These are phyloP conservation scores for Backusella australiensis DNA, from an alignment of 192 early-diverging fungal species.

Conservation along the genomic window DNA sequence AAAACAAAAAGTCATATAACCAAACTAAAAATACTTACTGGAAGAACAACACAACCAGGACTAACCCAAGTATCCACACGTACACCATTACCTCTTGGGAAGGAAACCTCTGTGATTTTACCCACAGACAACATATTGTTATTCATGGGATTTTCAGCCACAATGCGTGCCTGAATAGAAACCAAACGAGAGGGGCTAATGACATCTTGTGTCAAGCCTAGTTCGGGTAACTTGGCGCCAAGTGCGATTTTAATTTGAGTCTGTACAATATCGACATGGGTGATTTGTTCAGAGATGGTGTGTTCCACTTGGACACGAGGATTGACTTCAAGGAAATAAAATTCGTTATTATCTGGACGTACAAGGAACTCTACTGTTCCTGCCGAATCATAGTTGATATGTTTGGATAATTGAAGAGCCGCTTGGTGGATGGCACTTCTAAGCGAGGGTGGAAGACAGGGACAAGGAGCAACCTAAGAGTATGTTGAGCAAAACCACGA, in stretches of 20 bases:
- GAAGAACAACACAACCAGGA: constrained; percentile 52
- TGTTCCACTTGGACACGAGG: constrained; percentile 95
- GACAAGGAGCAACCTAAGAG: constrained; percentile 38
- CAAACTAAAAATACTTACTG: constrained; percentile 52
- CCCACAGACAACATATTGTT: constrained; percentile 32
- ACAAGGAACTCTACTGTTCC: constrained; percentile 97
- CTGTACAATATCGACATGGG: constrained; percentile 83
- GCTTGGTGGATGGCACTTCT: constrained; percentile 67
- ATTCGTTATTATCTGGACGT: constrained; percentile 71
- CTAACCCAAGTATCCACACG: constrained; percentile 74
- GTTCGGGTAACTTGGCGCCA: constrained; percentile 12
- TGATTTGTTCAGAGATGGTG: constrained; percentile 93
- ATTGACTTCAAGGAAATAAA: constrained; percentile 98
- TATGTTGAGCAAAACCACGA: background rate
- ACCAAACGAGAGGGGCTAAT: constrained; percentile 71
- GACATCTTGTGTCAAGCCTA: constrained; percentile 71
- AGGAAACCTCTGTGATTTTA: constrained; percentile 47
- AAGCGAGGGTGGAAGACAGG: constrained; percentile 66
- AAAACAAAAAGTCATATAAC: background rate
- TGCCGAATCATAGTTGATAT: constrained; percentile 88
- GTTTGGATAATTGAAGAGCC: constrained; percentile 81
- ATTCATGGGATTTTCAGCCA: constrained; percentile 88
- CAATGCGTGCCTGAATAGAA: constrained; percentile 92
- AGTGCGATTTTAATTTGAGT: constrained; percentile 27
- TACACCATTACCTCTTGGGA: constrained; percentile 85